Conservation (phyloP, 495 filamentous ascomycete species). For the Trichoderma erinaceum region DNA sequence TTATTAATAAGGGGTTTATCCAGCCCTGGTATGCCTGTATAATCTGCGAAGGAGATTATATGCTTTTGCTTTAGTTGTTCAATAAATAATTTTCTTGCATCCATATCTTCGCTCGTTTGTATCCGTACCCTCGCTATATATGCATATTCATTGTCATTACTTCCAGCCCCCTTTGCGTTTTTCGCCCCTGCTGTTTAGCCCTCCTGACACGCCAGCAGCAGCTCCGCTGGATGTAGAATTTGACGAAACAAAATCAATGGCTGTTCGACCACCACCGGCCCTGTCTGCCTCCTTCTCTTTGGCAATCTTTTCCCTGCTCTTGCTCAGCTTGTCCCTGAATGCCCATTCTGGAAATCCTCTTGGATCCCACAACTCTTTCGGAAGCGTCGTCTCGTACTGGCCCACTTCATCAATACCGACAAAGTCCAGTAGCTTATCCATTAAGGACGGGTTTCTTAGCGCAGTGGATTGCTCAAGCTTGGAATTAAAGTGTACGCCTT, state of each 20-base stretch:
- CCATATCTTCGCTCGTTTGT: not conserved
- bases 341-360: conserved; percentile 59
- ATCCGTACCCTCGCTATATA: not conserved
- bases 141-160: conserved; percentile 1
- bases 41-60: no score
- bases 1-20: not conserved
- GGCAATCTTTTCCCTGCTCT: conserved; percentile 53
- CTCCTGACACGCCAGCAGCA: conserved; percentile 6
- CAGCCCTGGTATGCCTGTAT: not conserved
- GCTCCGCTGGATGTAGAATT: conserved; percentile 21
- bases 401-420: conserved; percentile 55
- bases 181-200: not conserved
- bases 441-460: conserved; percentile 72
- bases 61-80: no score
- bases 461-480: conserved; percentile 64
- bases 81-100: not conserved
- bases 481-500: conserved; percentile 86
- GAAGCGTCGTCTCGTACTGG: conserved; percentile 73
- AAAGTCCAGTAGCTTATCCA: conserved; percentile 74
- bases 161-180: conserved; percentile 14
- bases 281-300: conserved; percentile 56
- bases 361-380: conserved; percentile 62
- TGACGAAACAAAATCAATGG: conserved; percentile 72
- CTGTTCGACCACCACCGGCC: conserved; percentile 46
- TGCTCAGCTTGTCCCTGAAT: conserved; percentile 66